A percentile compares a stretch with the other conserved stretches of the same genome.
Evolutionary conservation across 2,329 filamentous ascomycete species (phyloP).

Genomic region (Claviceps sp.): DNA sequence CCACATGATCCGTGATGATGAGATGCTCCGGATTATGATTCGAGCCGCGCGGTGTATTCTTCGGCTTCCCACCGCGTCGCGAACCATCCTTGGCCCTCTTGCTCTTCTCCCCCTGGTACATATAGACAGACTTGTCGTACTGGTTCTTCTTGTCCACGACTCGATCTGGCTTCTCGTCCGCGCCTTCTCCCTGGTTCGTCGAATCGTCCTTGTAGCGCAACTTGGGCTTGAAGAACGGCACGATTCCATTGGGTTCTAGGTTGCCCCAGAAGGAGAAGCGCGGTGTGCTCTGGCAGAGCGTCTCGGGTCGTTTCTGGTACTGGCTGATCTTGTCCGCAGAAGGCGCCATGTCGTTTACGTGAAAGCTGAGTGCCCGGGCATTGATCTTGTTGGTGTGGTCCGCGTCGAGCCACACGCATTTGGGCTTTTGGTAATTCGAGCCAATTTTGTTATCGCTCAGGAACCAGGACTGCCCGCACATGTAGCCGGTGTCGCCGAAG

Average conservation of each 20-base stretch:
- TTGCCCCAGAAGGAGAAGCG: constrained; percentile 11
- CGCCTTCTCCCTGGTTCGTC: constrained; percentile 2
- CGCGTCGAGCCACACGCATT: constrained; percentile 14
- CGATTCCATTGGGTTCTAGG: constrained; percentile 9
- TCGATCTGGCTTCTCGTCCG: constrained; percentile 6
- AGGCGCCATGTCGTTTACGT: constrained; percentile 10
- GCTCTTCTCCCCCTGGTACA: constrained; percentile 5
- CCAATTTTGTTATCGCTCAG: constrained; percentile 9
- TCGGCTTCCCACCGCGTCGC: not conserved
- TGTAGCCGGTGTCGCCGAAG: constrained; percentile 11
- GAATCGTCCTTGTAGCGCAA: constrained; percentile 13
- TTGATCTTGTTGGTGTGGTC: constrained; percentile 10
- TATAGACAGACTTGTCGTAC: constrained; percentile 7
- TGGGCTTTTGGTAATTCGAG: constrained; percentile 5
- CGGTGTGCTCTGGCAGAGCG: constrained; percentile 11
- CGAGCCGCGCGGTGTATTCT: not conserved
- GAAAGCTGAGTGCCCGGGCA: constrained; percentile 11
- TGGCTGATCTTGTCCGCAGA: constrained; percentile 6
- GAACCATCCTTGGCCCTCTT: not conserved
- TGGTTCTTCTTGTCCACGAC: constrained; percentile 6
- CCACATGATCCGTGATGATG: constrained; percentile 10
- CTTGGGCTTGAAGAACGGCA: constrained; percentile 14
- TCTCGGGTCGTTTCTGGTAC: constrained; percentile 7
- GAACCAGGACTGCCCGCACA: constrained; percentile 13
- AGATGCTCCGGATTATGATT: constrained; percentile 7